Conservation (phyloP, 2,329 filamentous ascomycete genomes). For the Falciphora oryzae region DNA sequence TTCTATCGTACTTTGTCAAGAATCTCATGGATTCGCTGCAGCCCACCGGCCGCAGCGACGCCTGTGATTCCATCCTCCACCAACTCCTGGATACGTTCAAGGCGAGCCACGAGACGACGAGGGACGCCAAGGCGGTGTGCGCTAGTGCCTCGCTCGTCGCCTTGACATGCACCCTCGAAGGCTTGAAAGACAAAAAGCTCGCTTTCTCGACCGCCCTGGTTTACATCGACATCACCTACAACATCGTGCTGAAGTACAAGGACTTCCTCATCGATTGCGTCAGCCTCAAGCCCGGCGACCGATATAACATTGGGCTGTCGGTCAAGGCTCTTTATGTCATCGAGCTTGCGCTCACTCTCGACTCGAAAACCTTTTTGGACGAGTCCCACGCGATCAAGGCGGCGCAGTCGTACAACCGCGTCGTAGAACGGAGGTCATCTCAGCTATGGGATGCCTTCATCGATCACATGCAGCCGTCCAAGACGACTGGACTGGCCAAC, state of each 20-base stretch:
- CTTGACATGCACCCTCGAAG: constrained; percentile 49
- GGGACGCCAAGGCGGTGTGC: constrained; percentile 54
- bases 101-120: constrained; percentile 46
- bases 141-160: constrained; percentile 59
- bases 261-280: constrained; percentile 52
- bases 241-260: constrained; percentile 58
- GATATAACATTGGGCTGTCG: constrained; percentile 45
- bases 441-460: constrained; percentile 75
- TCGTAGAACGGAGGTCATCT: constrained; percentile 64
- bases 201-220: constrained; percentile 31
- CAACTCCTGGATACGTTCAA: constrained; percentile 65
- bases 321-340: constrained; percentile 58
- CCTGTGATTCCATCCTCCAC: constrained; percentile 71
- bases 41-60: constrained; percentile 68
- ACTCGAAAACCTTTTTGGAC: constrained; percentile 63
- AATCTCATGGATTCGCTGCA: constrained; percentile 74
- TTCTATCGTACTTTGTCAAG: constrained; percentile 72
- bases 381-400: constrained; percentile 63
- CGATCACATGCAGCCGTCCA: constrained; percentile 60
- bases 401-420: constrained; percentile 56
- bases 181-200: constrained; percentile 42
- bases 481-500: constrained; percentile 59
- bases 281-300: constrained; percentile 38
- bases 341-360: constrained; percentile 60
- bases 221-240: constrained; percentile 59